phyloP scores from a whole-genome alignment of 2,329 filamentous ascomycete genomes.

The Trichoderma afroharzianum region DNA sequence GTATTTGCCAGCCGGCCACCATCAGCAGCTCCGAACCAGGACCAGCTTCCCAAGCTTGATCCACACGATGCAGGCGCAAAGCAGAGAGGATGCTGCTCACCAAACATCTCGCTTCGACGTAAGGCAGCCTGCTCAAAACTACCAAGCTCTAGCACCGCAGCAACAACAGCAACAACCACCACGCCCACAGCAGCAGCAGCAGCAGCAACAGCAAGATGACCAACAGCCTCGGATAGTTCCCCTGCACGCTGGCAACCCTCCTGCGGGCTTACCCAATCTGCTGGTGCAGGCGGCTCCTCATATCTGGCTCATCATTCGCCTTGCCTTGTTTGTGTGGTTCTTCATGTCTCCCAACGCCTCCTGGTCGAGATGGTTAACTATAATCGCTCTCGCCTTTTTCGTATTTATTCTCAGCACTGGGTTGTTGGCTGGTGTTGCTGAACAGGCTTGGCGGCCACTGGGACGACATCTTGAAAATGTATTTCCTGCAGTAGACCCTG shows the following conservation, averaged over 20 bases:
- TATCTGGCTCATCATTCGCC: conserved; percentile 57
- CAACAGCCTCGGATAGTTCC: conserved; percentile 22
- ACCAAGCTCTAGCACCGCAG: conserved; percentile 20
- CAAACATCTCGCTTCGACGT: conserved; percentile 19
- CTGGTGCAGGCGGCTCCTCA: conserved; percentile 51
- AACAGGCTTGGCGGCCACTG: conserved; percentile 54
- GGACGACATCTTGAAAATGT: conserved; percentile 57
- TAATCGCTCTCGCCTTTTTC: conserved; percentile 50
- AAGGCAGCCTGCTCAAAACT: conserved; percentile 21
- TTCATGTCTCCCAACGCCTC: conserved; percentile 57
- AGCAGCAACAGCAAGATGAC: conserved; percentile 24
- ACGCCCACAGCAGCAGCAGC: conserved; percentile 20
- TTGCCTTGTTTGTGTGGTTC: conserved; percentile 61
- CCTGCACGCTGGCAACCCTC: conserved; percentile 40
- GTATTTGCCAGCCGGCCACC: conserved; percentile 26
- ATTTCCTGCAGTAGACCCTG: conserved; percentile 49
- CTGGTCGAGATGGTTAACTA: conserved; percentile 57
- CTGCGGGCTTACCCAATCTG: conserved; percentile 32
- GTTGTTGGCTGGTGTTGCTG: conserved; percentile 51
- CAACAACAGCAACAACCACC: conserved; percentile 23
- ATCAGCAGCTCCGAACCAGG: conserved; percentile 25
- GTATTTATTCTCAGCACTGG: conserved; percentile 61
- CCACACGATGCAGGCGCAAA: conserved; percentile 6
- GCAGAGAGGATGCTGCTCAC: conserved; percentile 18
- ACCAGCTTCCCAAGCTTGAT: conserved; percentile 18